A percentile compares a stretch with the other conserved stretches of the same genome.
phyloP scores from a whole-genome alignment of 129 eudicot genomes.

The Ambrosia trifida region DNA sequence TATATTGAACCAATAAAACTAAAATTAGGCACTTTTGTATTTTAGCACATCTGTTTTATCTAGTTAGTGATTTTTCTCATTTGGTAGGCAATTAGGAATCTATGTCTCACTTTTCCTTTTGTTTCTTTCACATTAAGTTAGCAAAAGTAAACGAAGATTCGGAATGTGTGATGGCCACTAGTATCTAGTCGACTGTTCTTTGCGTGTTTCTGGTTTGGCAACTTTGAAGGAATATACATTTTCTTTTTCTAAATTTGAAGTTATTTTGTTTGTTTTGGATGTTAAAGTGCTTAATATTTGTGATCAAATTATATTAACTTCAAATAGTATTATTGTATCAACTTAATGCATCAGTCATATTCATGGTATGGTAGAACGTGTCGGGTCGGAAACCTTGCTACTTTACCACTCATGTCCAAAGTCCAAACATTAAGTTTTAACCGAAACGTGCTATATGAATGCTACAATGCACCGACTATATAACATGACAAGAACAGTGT shows the following conservation, averaged over 20 bases:
- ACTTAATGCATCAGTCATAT: not conserved
- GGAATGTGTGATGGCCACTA: not conserved
- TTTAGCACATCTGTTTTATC: conserved; percentile 6
- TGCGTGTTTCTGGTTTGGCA: not conserved
- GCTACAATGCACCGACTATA: conserved; percentile 18
- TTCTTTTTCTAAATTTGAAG: not conserved
- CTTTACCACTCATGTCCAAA: conserved; percentile 3
- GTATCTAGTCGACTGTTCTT: not conserved
- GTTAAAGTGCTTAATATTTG: not conserved
- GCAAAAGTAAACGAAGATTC: not conserved
- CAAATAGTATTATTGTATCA: conserved; percentile 5
- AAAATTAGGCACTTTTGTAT: not conserved
- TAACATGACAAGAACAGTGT: conserved; percentile 1
- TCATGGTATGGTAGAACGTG: conserved; percentile 13
- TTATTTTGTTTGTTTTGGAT: not conserved
- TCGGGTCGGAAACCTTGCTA: not conserved
- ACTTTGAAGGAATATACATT: not conserved
- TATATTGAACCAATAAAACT: not conserved
- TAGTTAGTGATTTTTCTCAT: conserved; percentile 7
- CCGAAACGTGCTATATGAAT: not conserved
- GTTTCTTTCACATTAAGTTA: conserved; percentile 1
- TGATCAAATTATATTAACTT: not conserved
- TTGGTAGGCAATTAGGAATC: conserved; percentile 16
- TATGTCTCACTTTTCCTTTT: conserved; percentile 1
- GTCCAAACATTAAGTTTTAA: conserved; percentile 6